Conservation (phyloP, 1,284 basidiomycete species). For the Grifola frondosa region DNA sequence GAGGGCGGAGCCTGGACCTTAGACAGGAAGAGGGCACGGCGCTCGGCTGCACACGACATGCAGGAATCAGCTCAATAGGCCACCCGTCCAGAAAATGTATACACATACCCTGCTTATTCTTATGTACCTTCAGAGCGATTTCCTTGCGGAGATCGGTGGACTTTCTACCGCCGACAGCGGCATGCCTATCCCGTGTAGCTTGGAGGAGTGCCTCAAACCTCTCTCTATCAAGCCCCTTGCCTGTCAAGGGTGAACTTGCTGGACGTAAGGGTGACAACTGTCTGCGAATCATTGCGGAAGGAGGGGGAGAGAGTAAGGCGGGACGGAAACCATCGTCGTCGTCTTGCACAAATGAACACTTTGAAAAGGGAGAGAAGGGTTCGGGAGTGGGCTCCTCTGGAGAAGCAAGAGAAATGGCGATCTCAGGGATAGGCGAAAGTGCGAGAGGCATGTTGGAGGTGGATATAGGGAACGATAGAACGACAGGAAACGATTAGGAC, state of each 20-base stretch:
- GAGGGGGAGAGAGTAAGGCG: constrained; percentile 54
- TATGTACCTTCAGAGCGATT: constrained; percentile 69
- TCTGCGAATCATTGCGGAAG: constrained; percentile 39
- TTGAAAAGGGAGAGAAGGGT: constrained; percentile 67
- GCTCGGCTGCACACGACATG: constrained; percentile 50
- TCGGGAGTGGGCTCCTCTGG: constrained; percentile 49
- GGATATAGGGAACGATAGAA: constrained; percentile 19
- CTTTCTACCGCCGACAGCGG: constrained; percentile 45
- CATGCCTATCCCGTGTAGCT: constrained; percentile 54
- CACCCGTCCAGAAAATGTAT: constrained; percentile 4
- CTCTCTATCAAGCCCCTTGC: constrained; percentile 59
- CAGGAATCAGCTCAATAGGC: constrained; percentile 3
- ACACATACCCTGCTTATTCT: constrained; percentile 68
- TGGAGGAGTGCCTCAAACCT: constrained; percentile 63
- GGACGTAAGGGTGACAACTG: constrained; percentile 55
- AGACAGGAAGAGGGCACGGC: constrained; percentile 72
- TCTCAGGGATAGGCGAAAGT: constrained; percentile 54
- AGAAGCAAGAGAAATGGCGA: constrained; percentile 66
- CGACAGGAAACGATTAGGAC: constrained; percentile 14
- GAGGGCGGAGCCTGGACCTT: constrained; percentile 68
- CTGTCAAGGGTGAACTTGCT: constrained; percentile 33
- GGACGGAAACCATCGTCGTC: constrained; percentile 55
- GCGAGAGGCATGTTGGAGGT: constrained; percentile 43
- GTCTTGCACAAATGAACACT: constrained; percentile 29
- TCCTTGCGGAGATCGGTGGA: constrained; percentile 66